Conservation (phyloP, 305 asterid genomes). For the Fraxinus platypoda region DNA sequence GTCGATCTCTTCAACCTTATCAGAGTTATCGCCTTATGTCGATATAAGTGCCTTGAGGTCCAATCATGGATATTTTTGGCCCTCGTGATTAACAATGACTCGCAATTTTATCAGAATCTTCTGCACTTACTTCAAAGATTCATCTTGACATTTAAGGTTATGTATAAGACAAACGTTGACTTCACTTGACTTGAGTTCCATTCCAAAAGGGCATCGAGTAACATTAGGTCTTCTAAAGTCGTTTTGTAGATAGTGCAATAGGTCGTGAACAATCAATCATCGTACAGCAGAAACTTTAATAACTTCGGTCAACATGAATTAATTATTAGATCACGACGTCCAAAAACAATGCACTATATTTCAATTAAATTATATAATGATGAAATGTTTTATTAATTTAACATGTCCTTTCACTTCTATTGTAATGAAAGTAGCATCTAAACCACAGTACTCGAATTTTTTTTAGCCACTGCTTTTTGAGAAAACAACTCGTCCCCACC, state of each 20-base stretch:
- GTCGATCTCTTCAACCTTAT: background rate
- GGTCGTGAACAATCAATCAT: background rate
- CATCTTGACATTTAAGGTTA: background rate
- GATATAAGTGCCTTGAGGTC: background rate
- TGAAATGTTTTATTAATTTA: slow-evolving; percentile 18
- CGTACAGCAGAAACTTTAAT: too few species aligned
- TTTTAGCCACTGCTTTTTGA: slow-evolving; percentile 42
- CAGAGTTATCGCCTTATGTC: background rate
- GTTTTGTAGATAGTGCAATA: background rate
- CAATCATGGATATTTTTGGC: background rate
- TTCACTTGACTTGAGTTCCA: background rate
- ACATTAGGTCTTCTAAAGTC: background rate
- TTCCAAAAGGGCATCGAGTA: background rate
- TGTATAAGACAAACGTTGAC: background rate
- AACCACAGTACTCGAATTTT: slow-evolving; percentile 23
- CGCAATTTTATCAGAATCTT: background rate
- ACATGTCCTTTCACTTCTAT: slow-evolving; percentile 18
- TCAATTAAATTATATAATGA: slow-evolving; percentile 17
- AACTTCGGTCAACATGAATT: background rate
- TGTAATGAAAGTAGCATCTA: slow-evolving; percentile 20
- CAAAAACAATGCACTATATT: background rate
- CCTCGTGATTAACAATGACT: background rate
- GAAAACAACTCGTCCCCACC: slow-evolving; percentile 39
- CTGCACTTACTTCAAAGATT: background rate
- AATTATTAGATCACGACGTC: background rate